A percentile compares a stretch with the other conserved stretches of the same genome.
These are phyloP conservation scores for Papilionanthe hybrid DNA, from an alignment of 116 monocot genomes.

Conservation along the genomic window DNA sequence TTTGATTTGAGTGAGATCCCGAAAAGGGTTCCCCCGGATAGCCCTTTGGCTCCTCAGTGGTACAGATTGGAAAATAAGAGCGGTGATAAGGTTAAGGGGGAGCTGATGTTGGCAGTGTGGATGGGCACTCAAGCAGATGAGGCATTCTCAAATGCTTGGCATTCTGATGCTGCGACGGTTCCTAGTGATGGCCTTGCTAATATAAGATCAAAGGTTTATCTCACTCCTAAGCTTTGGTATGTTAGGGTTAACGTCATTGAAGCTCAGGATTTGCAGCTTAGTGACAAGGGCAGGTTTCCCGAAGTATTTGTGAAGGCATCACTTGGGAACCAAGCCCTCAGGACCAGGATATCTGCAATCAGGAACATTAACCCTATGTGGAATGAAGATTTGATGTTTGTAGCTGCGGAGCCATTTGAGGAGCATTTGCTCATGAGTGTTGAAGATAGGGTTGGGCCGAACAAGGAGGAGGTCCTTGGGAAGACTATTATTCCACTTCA, in stretches of 20 bases:
- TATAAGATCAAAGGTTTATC: slow-evolving; percentile 40
- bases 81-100: slow-evolving; percentile 34
- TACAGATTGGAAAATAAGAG: slow-evolving; percentile 25
- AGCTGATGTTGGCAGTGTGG: slow-evolving; percentile 37
- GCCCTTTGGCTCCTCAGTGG: slow-evolving; percentile 39
- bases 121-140: slow-evolving; percentile 45
- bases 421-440: slow-evolving; percentile 31
- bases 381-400: slow-evolving; percentile 47
- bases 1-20: slow-evolving; percentile 33
- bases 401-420: slow-evolving; percentile 35
- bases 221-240: slow-evolving; percentile 34
- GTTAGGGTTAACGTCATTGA: slow-evolving; percentile 33
- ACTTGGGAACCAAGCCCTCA: slow-evolving; percentile 25
- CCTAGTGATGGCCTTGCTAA: slow-evolving; percentile 17
- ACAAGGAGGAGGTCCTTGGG: slow-evolving; percentile 30
- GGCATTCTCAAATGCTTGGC: slow-evolving; percentile 38
- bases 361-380: slow-evolving; percentile 24
- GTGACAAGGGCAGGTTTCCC: slow-evolving; percentile 21
- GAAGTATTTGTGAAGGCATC: slow-evolving; percentile 31
- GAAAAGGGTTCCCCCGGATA: slow-evolving; percentile 31
- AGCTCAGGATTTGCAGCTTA: slow-evolving; percentile 39
- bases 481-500: slow-evolving; percentile 26
- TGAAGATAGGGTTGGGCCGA: slow-evolving; percentile 24
- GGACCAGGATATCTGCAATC: slow-evolving; percentile 20
- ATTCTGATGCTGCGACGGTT: slow-evolving; percentile 33